phyloP scores from a whole-genome alignment of 2,329 filamentous ascomycete species.

The Decorospora gaudefroyi region DNA sequence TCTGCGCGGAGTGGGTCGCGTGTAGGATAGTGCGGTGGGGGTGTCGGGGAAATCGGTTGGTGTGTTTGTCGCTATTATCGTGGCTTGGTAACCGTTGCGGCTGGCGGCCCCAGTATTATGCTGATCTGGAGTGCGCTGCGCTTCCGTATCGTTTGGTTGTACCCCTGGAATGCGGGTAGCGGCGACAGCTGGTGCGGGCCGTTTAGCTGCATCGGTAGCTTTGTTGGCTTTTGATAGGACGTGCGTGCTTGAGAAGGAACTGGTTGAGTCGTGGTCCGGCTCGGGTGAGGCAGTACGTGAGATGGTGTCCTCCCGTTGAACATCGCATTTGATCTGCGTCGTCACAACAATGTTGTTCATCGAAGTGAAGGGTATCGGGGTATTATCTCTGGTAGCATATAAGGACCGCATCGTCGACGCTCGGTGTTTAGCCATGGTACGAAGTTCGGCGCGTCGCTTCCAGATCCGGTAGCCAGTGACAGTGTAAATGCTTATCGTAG shows the following conservation, averaged over 20 bases:
- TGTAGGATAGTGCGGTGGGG: constrained; percentile 1
- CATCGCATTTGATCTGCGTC: constrained; percentile 66
- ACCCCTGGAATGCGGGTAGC: not conserved
- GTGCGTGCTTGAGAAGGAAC: constrained; percentile 38
- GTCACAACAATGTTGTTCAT: constrained; percentile 54
- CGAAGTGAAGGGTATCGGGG: constrained; percentile 53
- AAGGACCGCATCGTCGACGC: constrained; percentile 2
- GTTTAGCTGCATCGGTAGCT: not conserved
- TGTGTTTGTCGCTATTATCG: constrained; percentile 10
- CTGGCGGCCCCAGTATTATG: not conserved
- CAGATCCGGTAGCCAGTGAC: constrained; percentile 70
- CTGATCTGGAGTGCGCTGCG: not conserved
- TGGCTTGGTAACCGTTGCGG: constrained; percentile 15
- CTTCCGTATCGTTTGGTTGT: constrained; percentile 6
- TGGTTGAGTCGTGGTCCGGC: constrained; percentile 30
- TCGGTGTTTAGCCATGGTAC: constrained; percentile 23
- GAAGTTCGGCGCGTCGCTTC: constrained; percentile 63
- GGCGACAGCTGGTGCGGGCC: not conserved
- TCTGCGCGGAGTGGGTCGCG: constrained; percentile 2
- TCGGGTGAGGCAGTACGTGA: constrained; percentile 10
- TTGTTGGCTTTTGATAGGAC: constrained; percentile 9
- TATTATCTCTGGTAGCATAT: constrained; percentile 7
- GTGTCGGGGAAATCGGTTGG: not conserved
- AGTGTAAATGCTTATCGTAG: constrained; percentile 68
- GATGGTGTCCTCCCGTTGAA: constrained; percentile 52